These are phyloP conservation scores for Furcasterigmium furcatum DNA, from an alignment of 2,329 filamentous ascomycete genomes.

Conservation along the genomic window DNA sequence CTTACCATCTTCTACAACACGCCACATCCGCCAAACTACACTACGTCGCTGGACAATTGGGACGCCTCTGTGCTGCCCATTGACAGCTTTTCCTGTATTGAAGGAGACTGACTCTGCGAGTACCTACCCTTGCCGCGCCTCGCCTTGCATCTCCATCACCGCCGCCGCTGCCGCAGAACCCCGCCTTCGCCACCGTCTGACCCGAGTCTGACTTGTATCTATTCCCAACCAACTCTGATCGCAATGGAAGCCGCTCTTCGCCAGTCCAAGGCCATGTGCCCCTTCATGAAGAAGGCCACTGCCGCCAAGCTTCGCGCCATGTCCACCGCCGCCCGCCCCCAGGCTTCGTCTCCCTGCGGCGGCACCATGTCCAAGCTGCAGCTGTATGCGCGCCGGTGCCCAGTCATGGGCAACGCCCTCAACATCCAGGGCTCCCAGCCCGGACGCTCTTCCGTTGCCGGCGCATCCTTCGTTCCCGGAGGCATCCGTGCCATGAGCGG, in stretches of 20 bases:
- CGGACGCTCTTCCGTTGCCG: constrained; percentile 23
- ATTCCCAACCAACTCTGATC: constrained; percentile 1
- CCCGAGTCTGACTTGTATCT: too few species aligned
- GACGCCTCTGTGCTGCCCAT: background rate
- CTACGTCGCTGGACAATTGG: background rate
- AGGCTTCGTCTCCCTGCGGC: constrained; percentile 68
- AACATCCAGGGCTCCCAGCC: constrained; percentile 72
- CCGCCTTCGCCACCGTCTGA: background rate
- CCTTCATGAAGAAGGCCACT: constrained; percentile 92
- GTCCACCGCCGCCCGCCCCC: constrained; percentile 67
- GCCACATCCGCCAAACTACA: background rate
- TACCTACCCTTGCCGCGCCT: background rate
- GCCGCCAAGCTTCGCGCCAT: constrained; percentile 88
- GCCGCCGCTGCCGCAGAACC: background rate
- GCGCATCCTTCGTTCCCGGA: constrained; percentile 21
- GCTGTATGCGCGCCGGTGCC: constrained; percentile 89
- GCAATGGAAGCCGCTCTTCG: constrained; percentile 90
- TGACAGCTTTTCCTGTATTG: background rate
- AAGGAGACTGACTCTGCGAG: background rate
- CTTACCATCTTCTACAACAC: background rate
- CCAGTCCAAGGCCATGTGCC: constrained; percentile 95
- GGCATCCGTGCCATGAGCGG: constrained; percentile 49
- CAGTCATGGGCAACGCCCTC: constrained; percentile 97
- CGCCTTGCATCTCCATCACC: background rate
- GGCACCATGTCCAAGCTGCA: constrained; percentile 97